A percentile compares a stretch with the other conserved stretches of the same genome.
These are phyloP conservation scores for Yarrowia divulgata DNA, from an alignment of 805 yeast species.

Conservation along the genomic window DNA sequence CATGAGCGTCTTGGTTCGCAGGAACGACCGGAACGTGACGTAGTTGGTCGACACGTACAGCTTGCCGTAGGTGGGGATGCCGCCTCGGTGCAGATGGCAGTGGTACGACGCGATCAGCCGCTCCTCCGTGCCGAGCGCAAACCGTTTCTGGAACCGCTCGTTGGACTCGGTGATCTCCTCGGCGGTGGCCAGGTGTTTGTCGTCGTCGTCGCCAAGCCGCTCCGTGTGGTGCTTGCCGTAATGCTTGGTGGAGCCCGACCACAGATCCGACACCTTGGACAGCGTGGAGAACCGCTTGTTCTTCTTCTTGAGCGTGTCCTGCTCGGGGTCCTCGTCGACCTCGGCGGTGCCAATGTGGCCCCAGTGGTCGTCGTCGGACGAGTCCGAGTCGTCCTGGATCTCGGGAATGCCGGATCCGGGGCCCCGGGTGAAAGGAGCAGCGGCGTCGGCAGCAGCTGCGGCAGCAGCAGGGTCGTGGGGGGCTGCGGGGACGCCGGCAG, in stretches of 20 bases:
- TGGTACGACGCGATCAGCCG: slow-evolving; percentile 71
- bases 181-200: slow-evolving; percentile 57
- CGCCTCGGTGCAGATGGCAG: slow-evolving; percentile 68
- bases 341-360: slow-evolving; percentile 39
- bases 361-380: slow-evolving; percentile 39
- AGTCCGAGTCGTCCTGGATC: slow-evolving; percentile 31
- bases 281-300: slow-evolving; percentile 8
- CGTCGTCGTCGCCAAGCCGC: slow-evolving; percentile 50
- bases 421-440: neutral
- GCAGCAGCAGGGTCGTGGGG: slow-evolving; percentile 1
- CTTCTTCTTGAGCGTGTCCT: slow-evolving; percentile 39
- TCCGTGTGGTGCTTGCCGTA: slow-evolving; percentile 36
- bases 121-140: slow-evolving; percentile 64
- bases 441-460: neutral
- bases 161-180: slow-evolving; percentile 58
- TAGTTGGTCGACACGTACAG: slow-evolving; percentile 71
- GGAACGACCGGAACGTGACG: slow-evolving; percentile 79
- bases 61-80: slow-evolving; percentile 81
- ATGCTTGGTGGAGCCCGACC: slow-evolving; percentile 28
- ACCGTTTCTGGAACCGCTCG: slow-evolving; percentile 68
- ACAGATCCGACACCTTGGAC: slow-evolving; percentile 27
- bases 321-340: slow-evolving; percentile 34
- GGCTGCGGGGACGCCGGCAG: neutral
- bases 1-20: slow-evolving; percentile 81
- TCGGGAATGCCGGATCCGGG: slow-evolving; percentile 19